Percentiles rank a stretch among this genome's conserved stretches.
Conservation (phyloP, 1,139 yeast species). For the Suhomyces yuchorum region DNA sequence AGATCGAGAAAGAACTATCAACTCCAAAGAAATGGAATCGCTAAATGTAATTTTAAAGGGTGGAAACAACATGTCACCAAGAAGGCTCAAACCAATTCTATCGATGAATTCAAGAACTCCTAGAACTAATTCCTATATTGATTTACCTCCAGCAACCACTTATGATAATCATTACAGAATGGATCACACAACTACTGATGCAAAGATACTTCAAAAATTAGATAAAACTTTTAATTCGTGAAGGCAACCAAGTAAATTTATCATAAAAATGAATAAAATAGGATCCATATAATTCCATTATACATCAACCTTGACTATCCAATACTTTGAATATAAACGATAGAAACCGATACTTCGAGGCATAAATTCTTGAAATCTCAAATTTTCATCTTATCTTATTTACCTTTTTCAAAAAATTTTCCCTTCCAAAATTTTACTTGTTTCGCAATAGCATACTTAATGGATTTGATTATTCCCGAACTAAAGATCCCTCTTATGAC, state of each 20-base stretch:
- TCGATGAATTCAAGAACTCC: neutral
- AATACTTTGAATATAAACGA: too few species aligned
- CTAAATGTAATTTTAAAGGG: neutral
- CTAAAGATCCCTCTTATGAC: constrained; percentile 81
- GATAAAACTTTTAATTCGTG: constrained; percentile 5
- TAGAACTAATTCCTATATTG: neutral
- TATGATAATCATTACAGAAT: constrained; percentile 9
- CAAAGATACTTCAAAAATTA: constrained; percentile 7
- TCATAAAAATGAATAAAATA: too few species aligned
- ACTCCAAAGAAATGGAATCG: neutral
- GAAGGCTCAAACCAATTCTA: neutral
- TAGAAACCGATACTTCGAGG: too few species aligned
- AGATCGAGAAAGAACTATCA: neutral
- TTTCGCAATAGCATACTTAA: constrained; percentile 80
- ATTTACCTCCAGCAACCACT: constrained; percentile 11
- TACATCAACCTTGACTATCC: too few species aligned
- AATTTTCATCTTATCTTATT: neutral
- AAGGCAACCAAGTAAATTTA: too few species aligned
- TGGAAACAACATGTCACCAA: neutral
- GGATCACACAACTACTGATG: constrained; percentile 7
- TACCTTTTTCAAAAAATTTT: constrained; percentile 2
- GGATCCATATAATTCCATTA: too few species aligned
- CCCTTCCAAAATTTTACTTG: constrained; percentile 32
- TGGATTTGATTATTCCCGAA: constrained; percentile 77
- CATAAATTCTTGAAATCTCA: neutral